Conservation (phyloP, 257 asterid genomes). For the Lycium barbarum region DNA sequence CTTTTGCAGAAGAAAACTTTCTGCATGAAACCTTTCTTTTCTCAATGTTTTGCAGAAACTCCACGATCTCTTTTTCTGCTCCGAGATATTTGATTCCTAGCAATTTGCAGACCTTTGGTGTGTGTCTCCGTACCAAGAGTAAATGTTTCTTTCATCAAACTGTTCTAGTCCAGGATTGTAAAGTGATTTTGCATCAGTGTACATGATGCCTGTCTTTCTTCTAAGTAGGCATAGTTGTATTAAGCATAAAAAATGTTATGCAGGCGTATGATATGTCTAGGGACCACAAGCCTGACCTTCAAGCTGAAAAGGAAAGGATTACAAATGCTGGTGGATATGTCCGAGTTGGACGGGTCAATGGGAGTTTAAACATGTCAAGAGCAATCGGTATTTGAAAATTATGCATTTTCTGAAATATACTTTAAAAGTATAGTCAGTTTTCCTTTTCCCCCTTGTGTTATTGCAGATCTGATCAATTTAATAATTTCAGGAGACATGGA, state of each 20-base stretch:
- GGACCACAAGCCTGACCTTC: conserved; percentile 94
- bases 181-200: conserved; percentile 8
- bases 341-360: conserved; percentile 93
- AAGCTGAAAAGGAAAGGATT: conserved; percentile 79
- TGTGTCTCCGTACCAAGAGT: neutral
- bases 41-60: conserved; percentile 6
- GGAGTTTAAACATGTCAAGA: conserved; percentile 90
- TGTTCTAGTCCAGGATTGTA: neutral
- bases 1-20: neutral
- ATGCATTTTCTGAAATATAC: conserved; percentile 28
- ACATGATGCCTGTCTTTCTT: conserved; percentile 17
- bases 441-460: conserved; percentile 27
- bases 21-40: neutral
- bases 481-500: conserved; percentile 83
- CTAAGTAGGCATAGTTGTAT: conserved; percentile 9
- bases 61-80: neutral
- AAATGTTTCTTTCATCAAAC: neutral
- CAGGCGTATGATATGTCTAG: conserved; percentile 83
- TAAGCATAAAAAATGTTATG: conserved; percentile 27
- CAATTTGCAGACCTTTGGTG: neutral
- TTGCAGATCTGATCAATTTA: conserved; percentile 28
- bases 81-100: neutral
- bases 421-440: conserved; percentile 26
- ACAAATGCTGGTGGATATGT: conserved; percentile 91
- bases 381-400: conserved; percentile 69